Percentiles rank a stretch among this genome's conserved stretches.
phyloP scores from a whole-genome alignment of 768 basidiomycete species.

The Suillus discolor region DNA sequence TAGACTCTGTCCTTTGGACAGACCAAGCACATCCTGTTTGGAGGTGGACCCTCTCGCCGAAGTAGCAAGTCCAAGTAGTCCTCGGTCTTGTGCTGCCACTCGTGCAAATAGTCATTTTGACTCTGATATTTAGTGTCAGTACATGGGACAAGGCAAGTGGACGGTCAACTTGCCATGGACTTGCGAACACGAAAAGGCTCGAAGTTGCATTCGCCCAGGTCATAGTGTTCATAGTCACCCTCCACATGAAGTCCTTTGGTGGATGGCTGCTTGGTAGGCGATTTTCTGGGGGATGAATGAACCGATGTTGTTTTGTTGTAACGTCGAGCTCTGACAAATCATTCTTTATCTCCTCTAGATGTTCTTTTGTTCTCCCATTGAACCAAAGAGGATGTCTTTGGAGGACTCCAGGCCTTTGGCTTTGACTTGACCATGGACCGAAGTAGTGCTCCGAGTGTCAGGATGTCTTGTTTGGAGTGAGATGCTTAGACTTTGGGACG shows the following conservation, averaged over 20 bases:
- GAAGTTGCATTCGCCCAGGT: not conserved
- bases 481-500: too few relatives aligned
- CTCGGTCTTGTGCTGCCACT: not conserved
- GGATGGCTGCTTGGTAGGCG: not conserved
- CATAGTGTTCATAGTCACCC: not conserved
- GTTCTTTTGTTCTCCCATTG: not conserved
- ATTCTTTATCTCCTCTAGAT: not conserved
- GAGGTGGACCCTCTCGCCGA: not conserved
- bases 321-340: not conserved
- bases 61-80: not conserved
- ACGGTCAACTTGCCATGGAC: not conserved
- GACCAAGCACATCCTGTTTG: not conserved
- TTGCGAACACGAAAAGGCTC: not conserved
- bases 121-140: not conserved
- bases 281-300: not conserved
- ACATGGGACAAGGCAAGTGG: not conserved
- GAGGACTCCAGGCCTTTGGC: not conserved
- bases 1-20: not conserved
- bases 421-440: not conserved
- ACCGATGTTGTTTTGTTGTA: not conserved
- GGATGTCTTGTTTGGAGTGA: not conserved
- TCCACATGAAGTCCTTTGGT: not conserved
- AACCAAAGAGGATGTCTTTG: not conserved
- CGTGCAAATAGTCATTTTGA: constrained; percentile 10
- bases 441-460: not conserved